phyloP scores from a whole-genome alignment of 148 eudicot genomes.

The Rhododendron simsii region DNA sequence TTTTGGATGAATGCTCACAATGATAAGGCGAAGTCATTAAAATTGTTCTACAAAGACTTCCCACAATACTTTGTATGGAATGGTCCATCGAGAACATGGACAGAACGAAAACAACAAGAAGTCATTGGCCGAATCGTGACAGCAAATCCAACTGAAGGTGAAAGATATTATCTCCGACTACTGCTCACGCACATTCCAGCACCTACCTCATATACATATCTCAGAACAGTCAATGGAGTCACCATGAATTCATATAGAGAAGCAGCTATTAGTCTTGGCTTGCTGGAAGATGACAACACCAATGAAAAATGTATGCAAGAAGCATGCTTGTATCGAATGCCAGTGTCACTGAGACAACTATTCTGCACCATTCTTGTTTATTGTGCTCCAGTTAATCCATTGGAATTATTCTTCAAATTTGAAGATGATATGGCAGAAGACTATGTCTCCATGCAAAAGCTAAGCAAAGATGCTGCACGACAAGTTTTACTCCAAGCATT shows the following conservation, averaged over 20 bases:
- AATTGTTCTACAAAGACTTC: not conserved
- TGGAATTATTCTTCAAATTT: not conserved
- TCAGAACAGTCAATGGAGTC: not conserved
- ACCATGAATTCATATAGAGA: fast-evolving
- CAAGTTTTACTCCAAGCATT: no score
- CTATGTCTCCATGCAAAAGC: fast-evolving
- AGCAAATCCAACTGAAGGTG: not conserved
- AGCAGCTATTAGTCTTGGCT: not conserved
- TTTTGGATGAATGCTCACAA: not conserved
- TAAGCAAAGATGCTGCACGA: not conserved
- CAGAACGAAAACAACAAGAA: not conserved
- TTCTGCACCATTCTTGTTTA: not conserved
- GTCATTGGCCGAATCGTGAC: not conserved
- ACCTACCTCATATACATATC: not conserved
- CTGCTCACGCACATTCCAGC: fast-evolving
- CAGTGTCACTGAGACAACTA: not conserved
- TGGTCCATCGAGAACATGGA: fast-evolving
- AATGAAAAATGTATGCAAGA: not conserved
- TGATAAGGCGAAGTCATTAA: fast-evolving
- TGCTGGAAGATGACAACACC: not conserved
- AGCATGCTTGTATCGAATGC: not conserved
- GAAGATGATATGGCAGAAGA: not conserved
- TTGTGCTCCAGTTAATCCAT: not conserved
- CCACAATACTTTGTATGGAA: not conserved
- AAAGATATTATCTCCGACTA: not conserved